Base-by-base conservation (phyloP, 768 basidiomycete species). In the Antrodiella citrinella region DNA sequence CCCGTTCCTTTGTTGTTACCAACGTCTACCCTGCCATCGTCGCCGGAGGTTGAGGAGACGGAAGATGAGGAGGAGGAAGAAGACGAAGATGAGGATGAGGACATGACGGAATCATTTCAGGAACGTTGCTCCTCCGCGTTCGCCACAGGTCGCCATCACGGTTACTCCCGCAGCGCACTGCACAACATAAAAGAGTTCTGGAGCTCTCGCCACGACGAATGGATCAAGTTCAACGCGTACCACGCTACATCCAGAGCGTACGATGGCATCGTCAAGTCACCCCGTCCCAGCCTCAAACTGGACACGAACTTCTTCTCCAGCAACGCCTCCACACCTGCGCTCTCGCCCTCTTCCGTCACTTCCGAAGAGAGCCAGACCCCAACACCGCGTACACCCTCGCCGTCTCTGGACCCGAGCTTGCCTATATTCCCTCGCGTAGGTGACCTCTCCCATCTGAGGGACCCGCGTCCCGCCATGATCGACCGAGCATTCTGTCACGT, bases 121-220 rank as follows among this genome's bases (percentile, higher is more conserved):
- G 7, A 7, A 7, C 7, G 7, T 7, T 15, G 15, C 15, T 35
- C 38, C n/a, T 41, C 2, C 35, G 44, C 7, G 21, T 45, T 15
- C 55, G 45, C 40, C 22, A 43, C 23, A 19, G 39, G 52, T 26
- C 45, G 51, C 2, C 72, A 86, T 53, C 84, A 77, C 58, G 84
- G 84, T 1, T 72, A 80, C 54, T 86, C 84, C 11, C 75, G 76
- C 15, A 76, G 74, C 51, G 77, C 79, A 1, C 71, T 86, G 26
- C 65, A 71, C 12, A 75, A 83, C 57, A 63, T 77, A 55, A 86
- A 83, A 59, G 76, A 67, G 62, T 73, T 86, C 55, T 86, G 84
- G 84, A 66, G 69, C 30, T 60, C 70, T 4, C 77, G 81, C 18
- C 73, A 77, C 50, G 77, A 76, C 44, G 70, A 73, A 46, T 80